phyloP scores from a whole-genome alignment of 1,139 yeast species.

The Yamadazyma trypodendri region DNA sequence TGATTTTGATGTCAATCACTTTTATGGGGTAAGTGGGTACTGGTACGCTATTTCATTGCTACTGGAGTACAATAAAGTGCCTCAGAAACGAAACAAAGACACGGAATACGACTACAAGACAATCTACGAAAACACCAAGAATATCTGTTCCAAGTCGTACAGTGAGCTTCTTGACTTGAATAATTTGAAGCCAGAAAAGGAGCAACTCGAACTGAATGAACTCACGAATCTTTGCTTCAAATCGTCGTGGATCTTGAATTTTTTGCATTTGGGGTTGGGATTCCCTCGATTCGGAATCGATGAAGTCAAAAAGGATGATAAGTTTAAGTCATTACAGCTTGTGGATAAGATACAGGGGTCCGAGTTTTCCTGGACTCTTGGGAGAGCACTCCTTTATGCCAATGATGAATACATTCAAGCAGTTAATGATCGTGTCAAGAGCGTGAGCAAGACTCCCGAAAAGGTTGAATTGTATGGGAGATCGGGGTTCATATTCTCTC shows the following conservation, averaged over 20 bases:
- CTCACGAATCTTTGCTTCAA: constrained; percentile 60
- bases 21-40: constrained; percentile 79
- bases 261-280: constrained; percentile 72
- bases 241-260: constrained; percentile 69
- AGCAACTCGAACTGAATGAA: constrained; percentile 36
- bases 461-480: constrained; percentile 7
- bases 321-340: constrained; percentile 53
- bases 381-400: constrained; percentile 69
- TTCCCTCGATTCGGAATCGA: constrained; percentile 61
- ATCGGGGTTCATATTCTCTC: constrained; percentile 51
- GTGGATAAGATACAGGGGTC: constrained; percentile 64
- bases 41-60: constrained; percentile 68
- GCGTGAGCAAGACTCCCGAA: background rate
- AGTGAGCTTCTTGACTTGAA: constrained; percentile 43
- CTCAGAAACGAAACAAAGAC: constrained; percentile 5
- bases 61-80: constrained; percentile 25
- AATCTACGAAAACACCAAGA: constrained; percentile 44
- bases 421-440: constrained; percentile 29
- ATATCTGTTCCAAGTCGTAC: constrained; percentile 44
- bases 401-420: constrained; percentile 46
- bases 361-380: constrained; percentile 81
- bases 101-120: constrained; percentile 33
- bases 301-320: constrained; percentile 23
- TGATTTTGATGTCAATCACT: constrained; percentile 65
- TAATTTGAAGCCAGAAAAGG: constrained; percentile 23